phyloP scores from a whole-genome alignment of 208 protist species.

The Crithidia fasciculata region DNA sequence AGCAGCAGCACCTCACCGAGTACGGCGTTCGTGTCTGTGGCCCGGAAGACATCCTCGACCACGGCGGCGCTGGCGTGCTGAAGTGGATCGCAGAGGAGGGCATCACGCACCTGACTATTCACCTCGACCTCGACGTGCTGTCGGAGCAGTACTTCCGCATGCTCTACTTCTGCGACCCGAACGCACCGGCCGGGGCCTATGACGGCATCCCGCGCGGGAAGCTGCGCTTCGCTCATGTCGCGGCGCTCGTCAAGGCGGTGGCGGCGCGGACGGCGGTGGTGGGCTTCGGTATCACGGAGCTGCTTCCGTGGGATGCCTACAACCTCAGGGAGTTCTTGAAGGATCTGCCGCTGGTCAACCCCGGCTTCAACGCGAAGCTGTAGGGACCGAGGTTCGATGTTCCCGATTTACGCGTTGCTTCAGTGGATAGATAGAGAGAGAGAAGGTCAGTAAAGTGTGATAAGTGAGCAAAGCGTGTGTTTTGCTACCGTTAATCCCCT shows the following conservation, averaged over 20 bases:
- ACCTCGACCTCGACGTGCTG: conserved; percentile 47
- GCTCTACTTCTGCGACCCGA: conserved; percentile 31
- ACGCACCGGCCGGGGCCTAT: conserved; percentile 9
- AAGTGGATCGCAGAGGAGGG: conserved; percentile 34
- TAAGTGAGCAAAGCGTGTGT: too few species aligned
- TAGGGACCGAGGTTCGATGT: background rate
- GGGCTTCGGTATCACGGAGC: conserved; percentile 41
- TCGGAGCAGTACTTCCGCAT: conserved; percentile 23
- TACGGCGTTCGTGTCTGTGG: conserved; percentile 25
- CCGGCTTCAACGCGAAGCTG: conserved; percentile 16
- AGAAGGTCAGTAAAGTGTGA: too few species aligned
- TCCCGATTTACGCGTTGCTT: too few species aligned
- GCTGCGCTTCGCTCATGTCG: conserved; percentile 25
- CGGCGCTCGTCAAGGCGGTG: conserved; percentile 24
- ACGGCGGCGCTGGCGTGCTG: conserved; percentile 23
- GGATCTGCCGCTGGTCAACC: conserved; percentile 26
- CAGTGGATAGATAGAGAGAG: too few species aligned
- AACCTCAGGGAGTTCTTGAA: conserved; percentile 25
- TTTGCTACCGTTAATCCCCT: background rate
- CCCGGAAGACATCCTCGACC: conserved; percentile 6
- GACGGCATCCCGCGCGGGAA: conserved; percentile 29
- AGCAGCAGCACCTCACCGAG: conserved; percentile 30
- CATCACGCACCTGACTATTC: conserved; percentile 41
- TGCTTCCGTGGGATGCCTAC: conserved; percentile 40
- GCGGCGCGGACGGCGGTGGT: conserved; percentile 28